phyloP scores from a whole-genome alignment of 441 rosid genomes.

The Omphalea diandra region DNA sequence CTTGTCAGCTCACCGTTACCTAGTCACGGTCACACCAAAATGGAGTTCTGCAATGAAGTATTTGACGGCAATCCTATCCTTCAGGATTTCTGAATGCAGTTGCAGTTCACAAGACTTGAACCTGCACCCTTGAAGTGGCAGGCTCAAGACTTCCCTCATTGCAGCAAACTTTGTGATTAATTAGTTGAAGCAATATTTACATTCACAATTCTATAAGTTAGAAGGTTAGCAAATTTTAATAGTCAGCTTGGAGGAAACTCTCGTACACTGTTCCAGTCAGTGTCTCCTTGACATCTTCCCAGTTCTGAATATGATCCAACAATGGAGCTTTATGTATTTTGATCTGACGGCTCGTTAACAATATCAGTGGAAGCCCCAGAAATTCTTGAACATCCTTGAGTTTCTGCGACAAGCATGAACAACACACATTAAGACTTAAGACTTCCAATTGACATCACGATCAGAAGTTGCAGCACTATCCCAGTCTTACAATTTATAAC shows the following conservation, averaged over 20 bases:
- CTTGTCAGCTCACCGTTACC: constrained; percentile 12
- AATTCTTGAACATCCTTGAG: constrained; percentile 69
- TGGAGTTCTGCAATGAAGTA: neutral
- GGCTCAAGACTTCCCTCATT: neutral
- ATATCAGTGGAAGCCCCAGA: constrained; percentile 58
- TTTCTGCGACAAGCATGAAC: constrained; percentile 51
- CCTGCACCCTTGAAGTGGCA: neutral
- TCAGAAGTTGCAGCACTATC: neutral
- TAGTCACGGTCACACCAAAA: neutral
- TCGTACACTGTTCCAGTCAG: constrained; percentile 70
- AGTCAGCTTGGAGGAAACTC: constrained; percentile 59
- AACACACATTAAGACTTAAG: neutral
- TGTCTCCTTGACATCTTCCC: constrained; percentile 72
- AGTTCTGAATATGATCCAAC: constrained; percentile 62
- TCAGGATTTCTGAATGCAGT: neutral
- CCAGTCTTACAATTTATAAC: neutral
- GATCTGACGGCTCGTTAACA: constrained; percentile 75
- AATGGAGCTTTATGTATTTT: constrained; percentile 81
- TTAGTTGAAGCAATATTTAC: constrained; percentile 34
- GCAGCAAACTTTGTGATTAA: neutral
- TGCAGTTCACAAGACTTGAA: neutral
- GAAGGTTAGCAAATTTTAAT: constrained; percentile 29
- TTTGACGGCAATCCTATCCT: neutral
- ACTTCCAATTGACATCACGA: neutral
- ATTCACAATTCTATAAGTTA: constrained; percentile 22